These are phyloP conservation scores for Rosellinia necatrix DNA, from an alignment of 2,329 filamentous ascomycete species.

Conservation along the genomic window DNA sequence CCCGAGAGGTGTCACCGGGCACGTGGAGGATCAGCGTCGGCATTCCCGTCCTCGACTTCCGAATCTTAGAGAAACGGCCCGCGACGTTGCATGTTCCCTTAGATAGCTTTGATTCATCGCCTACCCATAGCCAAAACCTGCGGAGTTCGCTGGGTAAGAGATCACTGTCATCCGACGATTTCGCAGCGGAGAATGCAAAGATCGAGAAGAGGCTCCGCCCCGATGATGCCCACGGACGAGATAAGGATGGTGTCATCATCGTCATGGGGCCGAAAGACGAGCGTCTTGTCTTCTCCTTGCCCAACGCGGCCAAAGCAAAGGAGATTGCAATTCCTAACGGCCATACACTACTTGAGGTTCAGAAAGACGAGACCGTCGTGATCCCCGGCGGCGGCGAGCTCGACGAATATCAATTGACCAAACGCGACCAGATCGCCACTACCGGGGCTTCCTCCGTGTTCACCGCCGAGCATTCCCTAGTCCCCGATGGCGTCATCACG, in stretches of 20 bases:
- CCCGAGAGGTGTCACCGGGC: slow-evolving; percentile 56
- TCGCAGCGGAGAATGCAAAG: slow-evolving; percentile 40
- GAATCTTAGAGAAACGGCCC: slow-evolving; percentile 60
- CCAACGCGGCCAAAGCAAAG: slow-evolving; percentile 51
- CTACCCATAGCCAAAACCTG: slow-evolving; percentile 40
- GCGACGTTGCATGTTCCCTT: slow-evolving; percentile 45
- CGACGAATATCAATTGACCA: slow-evolving; percentile 60
- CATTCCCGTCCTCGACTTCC: slow-evolving; percentile 59
- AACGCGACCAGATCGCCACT: slow-evolving; percentile 60
- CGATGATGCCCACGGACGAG: slow-evolving; percentile 32
- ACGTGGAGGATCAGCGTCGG: slow-evolving; percentile 61
- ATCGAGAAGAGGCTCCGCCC: slow-evolving; percentile 50
- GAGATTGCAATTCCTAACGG: slow-evolving; percentile 52
- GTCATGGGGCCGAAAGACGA: slow-evolving; percentile 56
- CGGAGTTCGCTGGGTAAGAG: slow-evolving; percentile 57
- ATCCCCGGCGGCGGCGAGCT: slow-evolving; percentile 56
- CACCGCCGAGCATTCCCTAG: slow-evolving; percentile 57
- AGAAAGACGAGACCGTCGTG: slow-evolving; percentile 53
- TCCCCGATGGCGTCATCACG: slow-evolving; percentile 59
- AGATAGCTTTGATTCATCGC: slow-evolving; percentile 39
- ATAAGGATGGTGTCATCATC: slow-evolving; percentile 60
- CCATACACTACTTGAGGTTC: slow-evolving; percentile 57
- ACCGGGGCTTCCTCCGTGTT: slow-evolving; percentile 61
- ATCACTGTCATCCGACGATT: slow-evolving; percentile 51
- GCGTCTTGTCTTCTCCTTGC: slow-evolving; percentile 57